Conservation (phyloP, 2,329 filamentous ascomycete species). For the Trichoderma semiorbis region DNA sequence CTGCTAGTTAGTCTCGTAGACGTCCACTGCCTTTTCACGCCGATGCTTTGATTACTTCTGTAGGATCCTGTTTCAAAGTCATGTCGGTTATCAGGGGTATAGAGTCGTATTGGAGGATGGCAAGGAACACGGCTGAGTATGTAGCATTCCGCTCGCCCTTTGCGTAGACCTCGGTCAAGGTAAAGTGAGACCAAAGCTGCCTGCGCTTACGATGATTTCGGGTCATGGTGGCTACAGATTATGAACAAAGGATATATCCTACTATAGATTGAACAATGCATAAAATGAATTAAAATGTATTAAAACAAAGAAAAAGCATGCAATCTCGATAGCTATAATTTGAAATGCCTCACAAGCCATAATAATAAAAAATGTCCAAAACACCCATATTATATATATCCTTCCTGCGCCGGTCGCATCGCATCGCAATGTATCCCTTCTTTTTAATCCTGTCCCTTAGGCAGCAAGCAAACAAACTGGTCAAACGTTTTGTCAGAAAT, state of each 20-base stretch:
- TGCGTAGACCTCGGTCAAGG: background rate
- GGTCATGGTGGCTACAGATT: background rate
- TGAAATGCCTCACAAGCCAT: background rate
- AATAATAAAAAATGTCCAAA: background rate
- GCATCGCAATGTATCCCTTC: background rate
- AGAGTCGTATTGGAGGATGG: background rate
- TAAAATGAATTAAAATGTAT: background rate
- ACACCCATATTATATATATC: background rate
- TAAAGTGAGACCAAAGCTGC: background rate
- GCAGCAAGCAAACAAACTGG: background rate
- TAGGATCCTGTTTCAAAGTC: background rate
- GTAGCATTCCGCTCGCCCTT: background rate
- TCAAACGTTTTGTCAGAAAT: background rate
- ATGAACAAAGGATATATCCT: background rate
- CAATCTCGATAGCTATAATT: background rate
- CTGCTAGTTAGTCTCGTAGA: background rate
- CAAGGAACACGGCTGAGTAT: background rate
- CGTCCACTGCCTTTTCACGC: background rate
- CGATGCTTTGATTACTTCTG: background rate
- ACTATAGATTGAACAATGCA: background rate
- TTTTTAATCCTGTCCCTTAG: background rate
- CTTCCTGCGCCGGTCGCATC: background rate
- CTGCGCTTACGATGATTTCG: background rate
- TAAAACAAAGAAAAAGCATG: background rate
- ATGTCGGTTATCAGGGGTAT: background rate